Percentiles rank a stretch among this genome's conserved stretches.
These are phyloP conservation scores for Fusarium pseudoanthophilum DNA, from an alignment of 2,329 filamentous ascomycete genomes.

Conservation along the genomic window DNA sequence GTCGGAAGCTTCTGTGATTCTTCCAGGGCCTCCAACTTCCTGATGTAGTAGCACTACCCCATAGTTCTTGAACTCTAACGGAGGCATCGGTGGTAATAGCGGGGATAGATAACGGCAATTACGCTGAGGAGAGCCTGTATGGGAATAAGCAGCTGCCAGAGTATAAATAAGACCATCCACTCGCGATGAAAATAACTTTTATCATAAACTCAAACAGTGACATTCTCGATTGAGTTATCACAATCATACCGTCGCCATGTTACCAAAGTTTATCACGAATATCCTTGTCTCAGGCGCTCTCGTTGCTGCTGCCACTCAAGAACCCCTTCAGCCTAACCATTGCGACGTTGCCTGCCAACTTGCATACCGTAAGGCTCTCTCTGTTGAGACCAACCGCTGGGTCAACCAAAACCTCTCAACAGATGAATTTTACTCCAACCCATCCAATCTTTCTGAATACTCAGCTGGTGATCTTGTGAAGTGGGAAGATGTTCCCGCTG, in stretches of 20 bases:
- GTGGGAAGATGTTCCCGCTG: slow-evolving; percentile 10
- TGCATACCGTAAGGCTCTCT: background rate
- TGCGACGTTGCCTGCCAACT: slow-evolving; percentile 15
- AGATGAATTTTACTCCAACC: slow-evolving; percentile 12
- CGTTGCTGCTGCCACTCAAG: background rate
- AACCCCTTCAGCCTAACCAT: slow-evolving; percentile 3
- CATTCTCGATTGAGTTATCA: background rate
- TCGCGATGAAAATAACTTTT: no score
- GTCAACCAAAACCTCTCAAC: slow-evolving; percentile 6
- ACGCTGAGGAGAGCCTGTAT: background rate
- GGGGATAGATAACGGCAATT: background rate
- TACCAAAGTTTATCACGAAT: background rate
- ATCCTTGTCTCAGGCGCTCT: background rate
- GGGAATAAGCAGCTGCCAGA: background rate
- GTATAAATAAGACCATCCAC: background rate
- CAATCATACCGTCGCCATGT: background rate
- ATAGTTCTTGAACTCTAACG: background rate
- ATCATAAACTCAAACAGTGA: background rate
- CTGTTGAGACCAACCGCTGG: background rate
- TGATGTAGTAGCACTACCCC: background rate
- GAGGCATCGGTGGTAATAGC: no score
- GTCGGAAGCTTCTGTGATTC: background rate
- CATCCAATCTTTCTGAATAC: background rate
- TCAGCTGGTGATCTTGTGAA: slow-evolving; percentile 13
- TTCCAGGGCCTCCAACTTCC: background rate